Evolutionary conservation across 306 rosid species (phyloP).

Genomic region (Trichosanthes truncata): DNA sequence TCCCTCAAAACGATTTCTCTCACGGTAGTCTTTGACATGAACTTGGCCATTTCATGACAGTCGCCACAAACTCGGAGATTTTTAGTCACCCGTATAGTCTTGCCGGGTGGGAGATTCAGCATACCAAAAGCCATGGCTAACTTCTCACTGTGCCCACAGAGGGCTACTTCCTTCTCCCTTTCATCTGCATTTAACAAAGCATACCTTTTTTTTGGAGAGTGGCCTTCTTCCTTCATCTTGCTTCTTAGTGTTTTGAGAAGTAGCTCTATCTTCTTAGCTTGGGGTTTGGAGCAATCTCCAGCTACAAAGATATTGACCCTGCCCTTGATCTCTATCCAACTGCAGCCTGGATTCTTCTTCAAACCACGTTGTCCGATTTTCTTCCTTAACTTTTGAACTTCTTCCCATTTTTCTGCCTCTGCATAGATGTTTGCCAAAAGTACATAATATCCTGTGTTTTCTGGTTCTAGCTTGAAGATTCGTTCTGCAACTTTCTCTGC

Average conservation of each 20-base stretch:
- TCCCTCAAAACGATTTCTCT: constrained; percentile 62
- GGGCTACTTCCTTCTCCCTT: constrained; percentile 54
- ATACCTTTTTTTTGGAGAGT: constrained; percentile 37
- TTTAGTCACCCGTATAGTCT: constrained; percentile 51
- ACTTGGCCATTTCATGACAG: constrained; percentile 69
- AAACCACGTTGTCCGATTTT: constrained; percentile 39
- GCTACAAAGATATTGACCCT: constrained; percentile 45
- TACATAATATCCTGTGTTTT: constrained; percentile 59
- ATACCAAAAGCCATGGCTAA: constrained; percentile 62
- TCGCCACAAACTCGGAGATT: constrained; percentile 69
- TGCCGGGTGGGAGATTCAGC: constrained; percentile 42
- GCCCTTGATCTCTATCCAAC: constrained; percentile 58
- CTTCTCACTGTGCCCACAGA: constrained; percentile 70
- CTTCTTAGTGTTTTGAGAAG: constrained; percentile 29
- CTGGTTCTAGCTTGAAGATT: constrained; percentile 61
- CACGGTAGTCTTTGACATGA: constrained; percentile 38
- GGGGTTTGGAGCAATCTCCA: constrained; percentile 47
- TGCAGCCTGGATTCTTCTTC: constrained; percentile 50
- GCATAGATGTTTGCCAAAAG: constrained; percentile 63
- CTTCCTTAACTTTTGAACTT: constrained; percentile 35
- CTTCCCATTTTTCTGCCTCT: constrained; percentile 72
- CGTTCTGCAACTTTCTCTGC: constrained; percentile 67
- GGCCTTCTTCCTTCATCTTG: constrained; percentile 55
- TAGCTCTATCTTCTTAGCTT: constrained; percentile 36
- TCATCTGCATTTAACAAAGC: constrained; percentile 53